A percentile compares a stretch with the other conserved stretches of the same genome.
phyloP scores from a whole-genome alignment of 2,329 filamentous ascomycete genomes.

The Teratosphaeria epicoccoides region DNA sequence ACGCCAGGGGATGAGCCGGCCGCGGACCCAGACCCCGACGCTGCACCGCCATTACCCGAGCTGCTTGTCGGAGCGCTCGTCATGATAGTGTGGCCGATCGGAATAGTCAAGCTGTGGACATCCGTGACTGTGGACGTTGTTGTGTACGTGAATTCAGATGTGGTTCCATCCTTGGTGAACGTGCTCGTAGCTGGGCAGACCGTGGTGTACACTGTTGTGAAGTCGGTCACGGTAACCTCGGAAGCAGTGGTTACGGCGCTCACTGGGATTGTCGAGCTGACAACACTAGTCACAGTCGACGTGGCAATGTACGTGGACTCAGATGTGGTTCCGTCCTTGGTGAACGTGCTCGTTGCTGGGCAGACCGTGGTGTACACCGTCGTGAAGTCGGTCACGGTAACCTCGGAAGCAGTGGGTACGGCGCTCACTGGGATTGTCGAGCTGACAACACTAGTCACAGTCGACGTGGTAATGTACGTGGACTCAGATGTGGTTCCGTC shows the following conservation, averaged over 20 bases:
- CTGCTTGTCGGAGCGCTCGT: neutral
- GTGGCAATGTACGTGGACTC: neutral
- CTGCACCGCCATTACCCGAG: neutral
- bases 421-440: neutral
- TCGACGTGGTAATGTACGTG: neutral
- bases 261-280: neutral
- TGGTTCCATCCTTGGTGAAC: neutral
- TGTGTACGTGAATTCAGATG: neutral
- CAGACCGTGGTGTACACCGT: neutral
- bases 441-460: neutral
- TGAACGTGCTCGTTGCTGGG: neutral
- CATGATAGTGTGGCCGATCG: neutral
- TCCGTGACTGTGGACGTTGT: neutral
- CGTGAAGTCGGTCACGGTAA: neutral
- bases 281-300: neutral
- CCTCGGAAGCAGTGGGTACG: neutral
- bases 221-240: neutral
- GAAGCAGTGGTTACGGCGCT: neutral
- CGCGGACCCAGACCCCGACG: slow-evolving; percentile 3
- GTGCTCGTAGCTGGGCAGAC: neutral
- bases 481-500: neutral
- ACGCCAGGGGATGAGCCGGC: neutral
- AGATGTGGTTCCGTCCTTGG: neutral
- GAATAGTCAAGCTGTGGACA: neutral
- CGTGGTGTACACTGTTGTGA: neutral